Evolutionary conservation across 371 early-diverging fungal genomes (phyloP).

Genomic region (Basidiobolus meristosporus): DNA sequence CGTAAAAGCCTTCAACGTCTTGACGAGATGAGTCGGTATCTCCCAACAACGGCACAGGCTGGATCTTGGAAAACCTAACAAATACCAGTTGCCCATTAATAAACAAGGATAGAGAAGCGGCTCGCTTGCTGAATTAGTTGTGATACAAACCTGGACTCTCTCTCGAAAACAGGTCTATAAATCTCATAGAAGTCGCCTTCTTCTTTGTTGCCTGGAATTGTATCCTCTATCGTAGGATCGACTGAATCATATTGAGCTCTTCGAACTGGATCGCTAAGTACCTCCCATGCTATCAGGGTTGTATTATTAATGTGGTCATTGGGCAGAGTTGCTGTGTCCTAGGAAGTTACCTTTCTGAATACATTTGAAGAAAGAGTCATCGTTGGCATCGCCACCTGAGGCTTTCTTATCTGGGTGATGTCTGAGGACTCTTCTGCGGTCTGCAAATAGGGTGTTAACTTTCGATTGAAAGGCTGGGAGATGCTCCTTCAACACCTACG

Average conservation of each 20-base stretch:
- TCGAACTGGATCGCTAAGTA: constrained; percentile 77
- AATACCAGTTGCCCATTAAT: no score
- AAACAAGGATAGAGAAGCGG: no score
- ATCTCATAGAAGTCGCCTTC: constrained; percentile 82
- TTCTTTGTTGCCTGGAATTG: constrained; percentile 50
- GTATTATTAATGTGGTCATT: no score
- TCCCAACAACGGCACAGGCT: constrained; percentile 74
- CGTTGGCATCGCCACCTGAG: constrained; percentile 34
- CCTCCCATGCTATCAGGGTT: no score
- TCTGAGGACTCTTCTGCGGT: constrained; percentile 67
- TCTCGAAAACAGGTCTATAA: constrained; percentile 76
- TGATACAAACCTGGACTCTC: no score
- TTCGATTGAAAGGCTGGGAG: no score
- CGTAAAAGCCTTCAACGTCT: constrained; percentile 87
- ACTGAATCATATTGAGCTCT: constrained; percentile 95
- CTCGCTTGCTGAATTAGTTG: no score
- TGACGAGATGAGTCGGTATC: constrained; percentile 44
- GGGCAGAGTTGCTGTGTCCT: no score
- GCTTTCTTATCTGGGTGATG: constrained; percentile 88
- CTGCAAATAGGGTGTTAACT: no score
- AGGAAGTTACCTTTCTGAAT: constrained; percentile 96
- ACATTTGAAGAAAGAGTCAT: constrained; percentile 97
- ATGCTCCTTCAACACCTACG: no score
- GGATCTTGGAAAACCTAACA: constrained; percentile 80
- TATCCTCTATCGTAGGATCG: constrained; percentile 52